phyloP scores from a whole-genome alignment of 805 yeast species.

The Maudiozyma serrabonitensis region DNA sequence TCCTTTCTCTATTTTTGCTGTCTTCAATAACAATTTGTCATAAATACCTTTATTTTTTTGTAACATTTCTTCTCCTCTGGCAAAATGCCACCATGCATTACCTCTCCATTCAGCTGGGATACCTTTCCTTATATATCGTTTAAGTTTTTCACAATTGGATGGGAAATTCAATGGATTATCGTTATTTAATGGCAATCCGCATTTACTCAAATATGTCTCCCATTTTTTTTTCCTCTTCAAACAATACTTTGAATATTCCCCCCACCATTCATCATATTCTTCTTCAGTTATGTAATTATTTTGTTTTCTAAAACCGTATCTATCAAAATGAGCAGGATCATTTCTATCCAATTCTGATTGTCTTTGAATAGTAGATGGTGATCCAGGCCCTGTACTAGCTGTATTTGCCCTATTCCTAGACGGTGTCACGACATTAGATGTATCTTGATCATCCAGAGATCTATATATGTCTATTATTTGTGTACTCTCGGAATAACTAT shows the following conservation, averaged over 20 bases:
- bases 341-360: constrained; percentile 1
- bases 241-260: constrained; percentile 50
- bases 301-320: constrained; percentile 83
- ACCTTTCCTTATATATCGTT: constrained; percentile 77
- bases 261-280: constrained; percentile 71
- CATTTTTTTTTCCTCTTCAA: constrained; percentile 65
- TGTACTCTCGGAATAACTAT: not conserved
- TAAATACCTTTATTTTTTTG: constrained; percentile 69
- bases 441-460: not conserved
- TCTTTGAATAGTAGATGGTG: constrained; percentile 5
- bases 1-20: constrained; percentile 30
- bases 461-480: not conserved
- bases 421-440: not conserved
- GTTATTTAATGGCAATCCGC: constrained; percentile 45
- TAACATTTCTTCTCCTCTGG: constrained; percentile 68
- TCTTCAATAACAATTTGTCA: constrained; percentile 53
- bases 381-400: not conserved
- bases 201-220: constrained; percentile 53
- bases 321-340: constrained; percentile 38
- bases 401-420: not conserved
- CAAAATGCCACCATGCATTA: constrained; percentile 90
- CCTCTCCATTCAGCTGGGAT: constrained; percentile 98
- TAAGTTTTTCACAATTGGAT: constrained; percentile 64
- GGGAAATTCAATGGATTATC: constrained; percentile 63
- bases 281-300: constrained; percentile 42